Percentiles rank a stretch among this genome's conserved stretches.
These are phyloP conservation scores for Ganoderma lingzhi DNA, from an alignment of 1,284 basidiomycete species.

Conservation along the genomic window DNA sequence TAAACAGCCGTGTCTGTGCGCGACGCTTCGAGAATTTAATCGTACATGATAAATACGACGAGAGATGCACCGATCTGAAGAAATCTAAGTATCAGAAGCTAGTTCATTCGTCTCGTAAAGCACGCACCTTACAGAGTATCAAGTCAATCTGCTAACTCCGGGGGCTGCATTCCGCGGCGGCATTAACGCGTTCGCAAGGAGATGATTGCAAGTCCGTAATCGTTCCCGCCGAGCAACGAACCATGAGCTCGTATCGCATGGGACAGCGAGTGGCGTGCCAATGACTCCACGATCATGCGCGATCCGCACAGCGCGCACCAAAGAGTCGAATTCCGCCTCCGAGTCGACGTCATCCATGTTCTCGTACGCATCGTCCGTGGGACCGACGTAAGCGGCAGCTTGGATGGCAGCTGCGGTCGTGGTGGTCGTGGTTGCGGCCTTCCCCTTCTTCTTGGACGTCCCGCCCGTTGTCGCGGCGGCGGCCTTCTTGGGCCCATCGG, in stretches of 20 bases:
- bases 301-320: constrained; percentile 60
- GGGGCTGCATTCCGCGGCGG: constrained; percentile 33
- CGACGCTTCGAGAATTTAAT: background rate
- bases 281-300: constrained; percentile 62
- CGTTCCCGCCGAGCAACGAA: constrained; percentile 81
- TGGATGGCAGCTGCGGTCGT: constrained; percentile 46
- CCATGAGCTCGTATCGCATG: constrained; percentile 63
- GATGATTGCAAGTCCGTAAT: constrained; percentile 70
- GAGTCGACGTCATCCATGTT: constrained; percentile 85
- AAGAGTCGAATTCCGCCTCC: constrained; percentile 71
- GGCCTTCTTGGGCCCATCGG: constrained; percentile 46
- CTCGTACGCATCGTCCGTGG: constrained; percentile 67
- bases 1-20: background rate
- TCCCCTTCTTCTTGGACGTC: constrained; percentile 60
- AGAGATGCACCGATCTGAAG: background rate
- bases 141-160: constrained; percentile 24
- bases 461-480: constrained; percentile 47
- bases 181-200: constrained; percentile 65
- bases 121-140: constrained; percentile 7
- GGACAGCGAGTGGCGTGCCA: constrained; percentile 57
- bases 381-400: constrained; percentile 35
- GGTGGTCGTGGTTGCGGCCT: constrained; percentile 45
- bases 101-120: background rate
- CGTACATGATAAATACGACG: constrained; percentile 1
- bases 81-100: background rate